Conservation (phyloP, 805 yeast species). For the Lipomyces oligophaga region DNA sequence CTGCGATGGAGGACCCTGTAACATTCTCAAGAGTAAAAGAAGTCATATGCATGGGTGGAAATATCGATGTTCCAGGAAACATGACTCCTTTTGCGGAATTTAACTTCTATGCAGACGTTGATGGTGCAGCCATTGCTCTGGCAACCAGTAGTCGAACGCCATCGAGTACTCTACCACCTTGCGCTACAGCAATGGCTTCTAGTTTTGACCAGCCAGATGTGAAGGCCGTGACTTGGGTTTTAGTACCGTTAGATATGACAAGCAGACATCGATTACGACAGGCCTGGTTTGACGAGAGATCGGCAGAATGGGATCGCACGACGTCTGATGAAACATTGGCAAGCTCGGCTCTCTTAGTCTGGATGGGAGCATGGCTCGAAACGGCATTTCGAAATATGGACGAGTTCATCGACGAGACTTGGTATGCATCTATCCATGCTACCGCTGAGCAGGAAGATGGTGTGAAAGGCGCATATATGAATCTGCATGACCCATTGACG, state of each 20-base stretch:
- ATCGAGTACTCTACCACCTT: constrained; percentile 34
- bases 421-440: constrained; percentile 5
- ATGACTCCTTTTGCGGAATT: constrained; percentile 44
- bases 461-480: constrained; percentile 19
- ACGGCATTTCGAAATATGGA: constrained; percentile 32
- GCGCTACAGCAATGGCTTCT: constrained; percentile 11
- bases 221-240: constrained; percentile 34
- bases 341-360: constrained; percentile 36
- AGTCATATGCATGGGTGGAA: constrained; percentile 43
- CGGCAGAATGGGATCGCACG: constrained; percentile 11
- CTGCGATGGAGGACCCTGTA: constrained; percentile 40
- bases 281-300: constrained; percentile 14
- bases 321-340: background rate
- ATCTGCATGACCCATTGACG: constrained; percentile 43
- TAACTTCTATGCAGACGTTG: constrained; percentile 42
- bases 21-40: constrained; percentile 37
- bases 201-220: constrained; percentile 6
- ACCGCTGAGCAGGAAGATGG: constrained; percentile 17
- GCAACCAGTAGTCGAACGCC: constrained; percentile 37
- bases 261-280: constrained; percentile 33
- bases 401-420: constrained; percentile 18
- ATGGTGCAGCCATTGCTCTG: constrained; percentile 41
- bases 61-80: constrained; percentile 39
- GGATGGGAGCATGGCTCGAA: constrained; percentile 39
- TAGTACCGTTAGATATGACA: constrained; percentile 43